A percentile compares a stretch with the other conserved stretches of the same genome.
Evolutionary conservation across 1,139 yeast genomes (phyloP).

Genomic region (Zygosaccharomyces sapae): DNA sequence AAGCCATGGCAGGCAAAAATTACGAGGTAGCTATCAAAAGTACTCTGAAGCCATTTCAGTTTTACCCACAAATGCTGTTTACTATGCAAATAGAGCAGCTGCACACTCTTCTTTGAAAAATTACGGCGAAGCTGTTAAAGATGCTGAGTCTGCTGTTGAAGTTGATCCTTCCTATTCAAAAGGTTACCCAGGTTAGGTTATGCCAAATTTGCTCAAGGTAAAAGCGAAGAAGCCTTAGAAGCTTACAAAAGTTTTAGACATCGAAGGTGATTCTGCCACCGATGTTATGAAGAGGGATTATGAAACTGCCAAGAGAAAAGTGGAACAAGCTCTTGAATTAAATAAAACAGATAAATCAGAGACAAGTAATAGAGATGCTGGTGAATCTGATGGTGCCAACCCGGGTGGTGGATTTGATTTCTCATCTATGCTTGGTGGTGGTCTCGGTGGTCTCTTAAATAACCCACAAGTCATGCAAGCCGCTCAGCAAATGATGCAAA

Average conservation of each 20-base stretch:
- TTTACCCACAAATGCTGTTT: constrained; percentile 72
- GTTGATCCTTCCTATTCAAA: constrained; percentile 78
- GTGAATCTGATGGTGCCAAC: constrained; percentile 36
- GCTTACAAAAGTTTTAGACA: constrained; percentile 85
- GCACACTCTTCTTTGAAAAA: constrained; percentile 79
- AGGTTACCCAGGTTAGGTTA: constrained; percentile 93
- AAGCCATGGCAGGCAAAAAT: constrained; percentile 78
- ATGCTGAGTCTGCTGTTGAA: constrained; percentile 76
- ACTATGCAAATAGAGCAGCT: constrained; percentile 93
- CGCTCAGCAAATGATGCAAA: constrained; percentile 88
- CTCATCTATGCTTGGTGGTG: constrained; percentile 58
- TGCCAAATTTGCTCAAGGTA: constrained; percentile 86
- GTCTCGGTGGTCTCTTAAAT: constrained; percentile 67
- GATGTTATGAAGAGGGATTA: constrained; percentile 92
- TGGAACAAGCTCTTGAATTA: constrained; percentile 58
- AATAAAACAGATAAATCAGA: constrained; percentile 34
- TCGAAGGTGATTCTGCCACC: constrained; percentile 79
- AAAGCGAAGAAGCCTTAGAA: constrained; percentile 80
- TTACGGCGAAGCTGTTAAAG: constrained; percentile 74
- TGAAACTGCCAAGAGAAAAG: constrained; percentile 86
- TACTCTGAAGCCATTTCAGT: constrained; percentile 79
- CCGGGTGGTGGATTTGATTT: constrained; percentile 74
- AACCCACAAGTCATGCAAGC: constrained; percentile 91
- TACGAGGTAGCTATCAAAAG: constrained; percentile 64
- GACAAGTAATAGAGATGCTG: constrained; percentile 4